These are phyloP conservation scores for Boletus vermiculosoides DNA, from an alignment of 768 basidiomycete genomes.

Conservation along the genomic window DNA sequence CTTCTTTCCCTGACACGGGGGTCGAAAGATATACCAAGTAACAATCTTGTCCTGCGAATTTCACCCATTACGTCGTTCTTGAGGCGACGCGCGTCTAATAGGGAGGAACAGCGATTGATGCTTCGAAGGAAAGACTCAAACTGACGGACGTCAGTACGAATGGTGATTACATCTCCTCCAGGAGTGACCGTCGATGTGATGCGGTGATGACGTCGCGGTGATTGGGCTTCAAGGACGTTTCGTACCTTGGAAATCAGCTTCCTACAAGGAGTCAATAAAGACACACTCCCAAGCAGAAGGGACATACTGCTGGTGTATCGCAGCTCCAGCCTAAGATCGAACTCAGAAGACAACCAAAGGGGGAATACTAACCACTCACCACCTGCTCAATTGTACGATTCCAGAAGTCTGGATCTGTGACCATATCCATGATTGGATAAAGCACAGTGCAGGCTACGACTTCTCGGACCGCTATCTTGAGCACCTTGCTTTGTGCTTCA, in stretches of 20 bases:
- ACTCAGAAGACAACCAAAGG: conserved; percentile 10
- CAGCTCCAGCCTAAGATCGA: conserved; percentile 53
- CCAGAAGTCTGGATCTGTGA: conserved; percentile 97
- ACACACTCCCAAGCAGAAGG: conserved; percentile 5
- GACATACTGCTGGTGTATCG: conserved; percentile 63
- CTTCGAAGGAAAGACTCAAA: conserved; percentile 91
- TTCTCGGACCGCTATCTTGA: conserved; percentile 77
- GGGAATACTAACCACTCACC: conserved; percentile 48
- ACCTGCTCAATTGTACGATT: conserved; percentile 90
- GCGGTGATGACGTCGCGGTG: conserved; percentile 52
- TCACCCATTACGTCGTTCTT: conserved; percentile 94
- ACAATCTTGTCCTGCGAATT: conserved; percentile 73
- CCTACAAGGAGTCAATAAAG: conserved; percentile 37
- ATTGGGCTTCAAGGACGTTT: conserved; percentile 77
- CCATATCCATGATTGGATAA: conserved; percentile 87
- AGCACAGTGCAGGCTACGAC: conserved; percentile 79
- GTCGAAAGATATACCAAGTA: conserved; percentile 53
- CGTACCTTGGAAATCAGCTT: conserved; percentile 87
- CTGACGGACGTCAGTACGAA: conserved; percentile 74
- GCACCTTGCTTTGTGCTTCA: conserved; percentile 67
- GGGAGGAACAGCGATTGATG: conserved; percentile 75
- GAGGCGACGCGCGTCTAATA: conserved; percentile 85
- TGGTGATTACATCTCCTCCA: conserved; percentile 70
- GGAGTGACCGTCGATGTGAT: conserved; percentile 42
- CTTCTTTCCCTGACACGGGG: neutral